Conservation (phyloP, 2,329 filamentous ascomycete species). For the Botrytis elliptica region DNA sequence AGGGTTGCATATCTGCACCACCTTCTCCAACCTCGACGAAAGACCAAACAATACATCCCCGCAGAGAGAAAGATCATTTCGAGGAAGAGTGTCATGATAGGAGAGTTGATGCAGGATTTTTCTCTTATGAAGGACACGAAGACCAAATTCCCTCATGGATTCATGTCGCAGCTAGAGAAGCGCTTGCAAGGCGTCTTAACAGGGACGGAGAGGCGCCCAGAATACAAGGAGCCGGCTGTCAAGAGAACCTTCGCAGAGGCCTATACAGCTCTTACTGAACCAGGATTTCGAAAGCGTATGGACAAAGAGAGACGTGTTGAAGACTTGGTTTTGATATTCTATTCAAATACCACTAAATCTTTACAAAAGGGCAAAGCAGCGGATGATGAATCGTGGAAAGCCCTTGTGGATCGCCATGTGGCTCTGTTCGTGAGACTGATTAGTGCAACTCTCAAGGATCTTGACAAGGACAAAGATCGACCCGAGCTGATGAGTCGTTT, state of each 20-base stretch:
- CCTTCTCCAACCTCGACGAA: slow-evolving; percentile 85
- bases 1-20: slow-evolving; percentile 90
- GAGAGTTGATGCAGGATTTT: slow-evolving; percentile 88
- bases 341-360: slow-evolving; percentile 89
- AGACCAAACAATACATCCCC: slow-evolving; percentile 82
- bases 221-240: slow-evolving; percentile 85
- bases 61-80: slow-evolving; percentile 50
- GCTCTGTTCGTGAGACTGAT: slow-evolving; percentile 91
- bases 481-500: slow-evolving; percentile 80
- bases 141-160: slow-evolving; percentile 69
- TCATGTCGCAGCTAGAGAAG: slow-evolving; percentile 63
- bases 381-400: slow-evolving; percentile 86
- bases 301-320: slow-evolving; percentile 93
- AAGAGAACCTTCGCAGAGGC: slow-evolving; percentile 95
- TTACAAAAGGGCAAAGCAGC: slow-evolving; percentile 73
- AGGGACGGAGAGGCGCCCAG: slow-evolving; percentile 79
- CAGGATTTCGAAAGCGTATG: slow-evolving; percentile 82
- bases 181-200: slow-evolving; percentile 51
- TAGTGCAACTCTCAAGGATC: slow-evolving; percentile 73
- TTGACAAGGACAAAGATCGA: slow-evolving; percentile 81
- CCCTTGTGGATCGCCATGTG: slow-evolving; percentile 89
- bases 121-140: slow-evolving; percentile 62
- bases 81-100: slow-evolving; percentile 68
- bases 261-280: slow-evolving; percentile 88
- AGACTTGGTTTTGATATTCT: slow-evolving; percentile 92